Evolutionary conservation across 2,329 filamentous ascomycete species (phyloP).

Genomic region (Colletotrichum tanaceti): DNA sequence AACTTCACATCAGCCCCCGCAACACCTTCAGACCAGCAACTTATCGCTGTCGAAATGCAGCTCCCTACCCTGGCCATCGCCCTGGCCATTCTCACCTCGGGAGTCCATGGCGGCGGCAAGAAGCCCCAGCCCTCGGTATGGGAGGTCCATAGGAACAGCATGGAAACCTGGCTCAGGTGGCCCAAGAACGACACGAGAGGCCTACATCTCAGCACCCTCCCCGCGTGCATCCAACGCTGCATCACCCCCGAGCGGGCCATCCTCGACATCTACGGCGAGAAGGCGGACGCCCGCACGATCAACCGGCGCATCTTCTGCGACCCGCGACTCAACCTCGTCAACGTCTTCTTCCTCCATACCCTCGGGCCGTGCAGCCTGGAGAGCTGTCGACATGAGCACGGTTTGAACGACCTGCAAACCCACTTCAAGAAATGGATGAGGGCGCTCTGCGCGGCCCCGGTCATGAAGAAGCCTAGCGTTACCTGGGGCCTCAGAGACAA

Average conservation of each 20-base stretch:
- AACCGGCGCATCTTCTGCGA: constrained; percentile 3
- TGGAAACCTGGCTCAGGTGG: not conserved
- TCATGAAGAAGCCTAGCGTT: not conserved
- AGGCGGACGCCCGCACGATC: not conserved
- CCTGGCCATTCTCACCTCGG: not conserved
- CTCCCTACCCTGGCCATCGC: not conserved
- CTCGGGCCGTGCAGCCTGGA: not conserved
- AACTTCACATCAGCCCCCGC: not conserved
- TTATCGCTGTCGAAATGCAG: not conserved
- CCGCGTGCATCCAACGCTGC: not conserved
- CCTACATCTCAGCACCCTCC: not conserved
- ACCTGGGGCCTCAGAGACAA: no score
- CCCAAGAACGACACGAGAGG: not conserved
- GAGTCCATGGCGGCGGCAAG: not conserved
- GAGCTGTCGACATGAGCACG: not conserved
- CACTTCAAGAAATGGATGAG: not conserved
- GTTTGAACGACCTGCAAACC: not conserved
- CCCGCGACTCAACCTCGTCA: not conserved
- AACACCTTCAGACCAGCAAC: not conserved
- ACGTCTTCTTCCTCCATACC: not conserved
- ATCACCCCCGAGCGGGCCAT: not conserved
- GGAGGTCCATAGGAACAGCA: not conserved
- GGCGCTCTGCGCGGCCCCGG: not conserved
- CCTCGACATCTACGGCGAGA: not conserved
- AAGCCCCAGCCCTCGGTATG: not conserved